Base-by-base conservation (phyloP, 306 rosid species). In the Hippophae rhamnoides region DNA sequence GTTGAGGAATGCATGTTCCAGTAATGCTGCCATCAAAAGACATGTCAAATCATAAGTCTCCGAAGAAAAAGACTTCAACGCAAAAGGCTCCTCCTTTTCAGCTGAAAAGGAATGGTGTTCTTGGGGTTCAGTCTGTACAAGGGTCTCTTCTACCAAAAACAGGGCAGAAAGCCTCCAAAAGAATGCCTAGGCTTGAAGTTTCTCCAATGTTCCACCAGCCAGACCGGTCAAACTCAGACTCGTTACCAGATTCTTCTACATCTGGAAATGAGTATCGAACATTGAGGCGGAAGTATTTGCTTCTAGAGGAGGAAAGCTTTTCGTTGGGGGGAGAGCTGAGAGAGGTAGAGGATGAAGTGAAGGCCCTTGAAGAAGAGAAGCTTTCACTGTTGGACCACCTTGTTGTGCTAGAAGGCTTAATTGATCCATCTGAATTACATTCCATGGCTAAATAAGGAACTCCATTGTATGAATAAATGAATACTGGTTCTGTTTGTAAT, bases 211-310 rank as follows among this genome's bases (percentile, higher is more conserved):
- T 77, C 57, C 86, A 78, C 77, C 84, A 79, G 54, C 83, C 74
- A 4, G 95, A 84, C 61, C 82, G 86, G 73, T 90, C 95, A 49
- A 90, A 81, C 79, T 86, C 94, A 2, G 89, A 90, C 77, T 86
- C 89, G 0, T 56, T 89, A 79, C 97, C 97, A 0, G 90, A 86
- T 40, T 86, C 87, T 1, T 82, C 95, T 46, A 69, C 80, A 13
- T 76, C 84, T 65, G 94, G 95, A 62, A 74, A 69, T 6, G 95
- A 82, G 60, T 90, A 90, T 70, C 83, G 97, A 1, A 77, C 77
- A 14, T 66, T 90, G 64, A 86, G 95, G 72, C 78, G 85, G 47
- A 86, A 84, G 68, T 86, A 90, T 72, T 58, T 86, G 72, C 68
- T 75, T 57, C 76, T 90, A 53, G 97, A 90, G 77, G 97, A 86